Conservation (phyloP, 805 yeast species). For the Pachysolen tannophilus region DNA sequence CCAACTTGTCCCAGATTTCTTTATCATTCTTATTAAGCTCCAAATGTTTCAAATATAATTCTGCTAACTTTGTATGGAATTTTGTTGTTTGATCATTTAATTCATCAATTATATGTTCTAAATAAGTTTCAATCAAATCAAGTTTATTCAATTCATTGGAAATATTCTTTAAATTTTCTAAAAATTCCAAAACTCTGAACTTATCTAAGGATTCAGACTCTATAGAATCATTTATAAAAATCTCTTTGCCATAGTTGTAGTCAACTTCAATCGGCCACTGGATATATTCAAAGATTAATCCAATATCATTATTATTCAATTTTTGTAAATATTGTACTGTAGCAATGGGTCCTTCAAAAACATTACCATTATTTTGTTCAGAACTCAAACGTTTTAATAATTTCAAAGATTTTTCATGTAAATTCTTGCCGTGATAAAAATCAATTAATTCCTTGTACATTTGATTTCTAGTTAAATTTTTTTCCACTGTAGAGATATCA, state of each 20-base stretch:
- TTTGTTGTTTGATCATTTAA: slow-evolving; percentile 26
- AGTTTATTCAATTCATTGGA: slow-evolving; percentile 22
- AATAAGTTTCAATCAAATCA: slow-evolving; percentile 33
- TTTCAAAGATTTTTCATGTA: slow-evolving; percentile 61
- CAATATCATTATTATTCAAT: slow-evolving; percentile 38
- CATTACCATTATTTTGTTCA: slow-evolving; percentile 13
- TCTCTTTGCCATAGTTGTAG: slow-evolving; percentile 27
- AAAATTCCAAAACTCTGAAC: slow-evolving; percentile 41
- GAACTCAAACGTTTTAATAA: slow-evolving; percentile 36
- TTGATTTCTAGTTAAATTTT: slow-evolving; percentile 36
- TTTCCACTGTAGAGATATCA: slow-evolving; percentile 53
- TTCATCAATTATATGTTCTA: slow-evolving; percentile 41
- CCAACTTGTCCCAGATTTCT: slow-evolving; percentile 24
- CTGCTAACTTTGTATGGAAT: slow-evolving; percentile 36
- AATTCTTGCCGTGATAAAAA: slow-evolving; percentile 56
- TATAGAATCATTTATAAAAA: slow-evolving; percentile 61
- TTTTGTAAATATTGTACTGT: slow-evolving; percentile 53
- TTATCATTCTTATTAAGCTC: slow-evolving; percentile 12
- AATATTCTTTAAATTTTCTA: slow-evolving; percentile 21
- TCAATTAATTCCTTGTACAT: slow-evolving; percentile 67
- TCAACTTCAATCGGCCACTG: slow-evolving; percentile 38
- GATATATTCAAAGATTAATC: slow-evolving; percentile 49
- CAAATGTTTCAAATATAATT: slow-evolving; percentile 31
- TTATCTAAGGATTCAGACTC: slow-evolving; percentile 53
- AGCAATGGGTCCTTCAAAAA: slow-evolving; percentile 30